These are phyloP conservation scores for Eimeria necatrix DNA, from an alignment of 169 alveolate species.

Conservation along the genomic window DNA sequence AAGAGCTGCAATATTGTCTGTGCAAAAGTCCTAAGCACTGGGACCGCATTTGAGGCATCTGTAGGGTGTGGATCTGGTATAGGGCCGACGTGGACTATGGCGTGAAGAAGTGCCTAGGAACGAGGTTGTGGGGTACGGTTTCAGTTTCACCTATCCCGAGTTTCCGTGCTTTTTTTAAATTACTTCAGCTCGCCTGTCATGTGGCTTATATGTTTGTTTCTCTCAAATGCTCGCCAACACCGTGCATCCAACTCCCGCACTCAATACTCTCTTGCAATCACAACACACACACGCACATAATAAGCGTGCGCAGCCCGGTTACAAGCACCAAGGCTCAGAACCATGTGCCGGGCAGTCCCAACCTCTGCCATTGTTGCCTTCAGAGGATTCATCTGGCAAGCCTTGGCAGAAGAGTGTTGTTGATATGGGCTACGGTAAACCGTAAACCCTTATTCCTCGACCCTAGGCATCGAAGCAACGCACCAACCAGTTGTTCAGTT, in stretches of 20 bases:
- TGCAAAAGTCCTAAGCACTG: background rate
- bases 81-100: constrained; percentile 69
- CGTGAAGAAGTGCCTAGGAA: constrained; percentile 60
- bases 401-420: constrained; percentile 66
- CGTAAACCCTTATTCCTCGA: background rate
- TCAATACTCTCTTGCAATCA: no score
- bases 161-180: background rate
- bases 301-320: no score
- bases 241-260: background rate
- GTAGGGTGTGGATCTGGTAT: background rate
- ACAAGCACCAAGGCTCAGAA: background rate
- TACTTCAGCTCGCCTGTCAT: background rate
- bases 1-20: background rate
- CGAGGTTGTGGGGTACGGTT: constrained; percentile 53
- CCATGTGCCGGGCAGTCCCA: background rate
- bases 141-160: background rate
- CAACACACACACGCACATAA: no score
- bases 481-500: no score
- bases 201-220: background rate
- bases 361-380: background rate
- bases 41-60: background rate
- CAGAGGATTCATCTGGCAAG: constrained; percentile 30
- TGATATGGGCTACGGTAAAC: constrained; percentile 59
- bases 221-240: background rate
- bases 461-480: background rate